Evolutionary conservation across 1,284 basidiomycete species (phyloP), one percentile per base, ranked within the genome.

Genomic region (Grifola frondosa): DNA sequence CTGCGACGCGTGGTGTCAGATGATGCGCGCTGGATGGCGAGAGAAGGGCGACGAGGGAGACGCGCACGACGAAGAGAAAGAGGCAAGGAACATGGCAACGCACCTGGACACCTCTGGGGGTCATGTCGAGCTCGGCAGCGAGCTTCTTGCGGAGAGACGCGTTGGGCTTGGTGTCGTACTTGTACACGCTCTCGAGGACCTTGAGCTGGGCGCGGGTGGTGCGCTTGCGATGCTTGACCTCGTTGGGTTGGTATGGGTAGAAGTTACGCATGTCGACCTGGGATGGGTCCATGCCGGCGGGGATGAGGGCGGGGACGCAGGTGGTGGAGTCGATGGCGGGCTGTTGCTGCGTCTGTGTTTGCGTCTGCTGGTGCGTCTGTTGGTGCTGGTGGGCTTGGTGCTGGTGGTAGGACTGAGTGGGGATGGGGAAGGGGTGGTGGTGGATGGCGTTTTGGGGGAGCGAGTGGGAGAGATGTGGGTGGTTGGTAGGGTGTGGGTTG

Each of bases 21-120:
- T 15, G 24, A 40, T 28, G 42, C 29, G 45, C 30, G 17, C 20
- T 20, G 16, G 25, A 31, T 13, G 28, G 25, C 30, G 20, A 16
- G 35, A 17, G 34, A 28, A 30, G 44, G 19, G 19, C 24, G 9
- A 37, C n/a, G 38, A 23, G 36, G 23, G 23, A 11, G 19, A 8
- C 26, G 28, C 19, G 30, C 3, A 30, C 36, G 22, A 43, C 42
- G 20, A 8, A 45, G 42, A 36, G 26, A 38, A 41, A n/a, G 20
- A 20, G 47, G 30, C 10, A 42, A 49, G 42, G 38, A 31, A 33
- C 26, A 28, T 42, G 53, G 37, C 30, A 42, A 67, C 81, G 58
- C 51, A 95, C 93, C 77, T 97, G 94, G 2, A 97, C 90, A 31
- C 91, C 91, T 48, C 94, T 75, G 19, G 91, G 82, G 16, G 89